Conservation (phyloP, 805 yeast species). For the Barnettozyma vustinii region DNA sequence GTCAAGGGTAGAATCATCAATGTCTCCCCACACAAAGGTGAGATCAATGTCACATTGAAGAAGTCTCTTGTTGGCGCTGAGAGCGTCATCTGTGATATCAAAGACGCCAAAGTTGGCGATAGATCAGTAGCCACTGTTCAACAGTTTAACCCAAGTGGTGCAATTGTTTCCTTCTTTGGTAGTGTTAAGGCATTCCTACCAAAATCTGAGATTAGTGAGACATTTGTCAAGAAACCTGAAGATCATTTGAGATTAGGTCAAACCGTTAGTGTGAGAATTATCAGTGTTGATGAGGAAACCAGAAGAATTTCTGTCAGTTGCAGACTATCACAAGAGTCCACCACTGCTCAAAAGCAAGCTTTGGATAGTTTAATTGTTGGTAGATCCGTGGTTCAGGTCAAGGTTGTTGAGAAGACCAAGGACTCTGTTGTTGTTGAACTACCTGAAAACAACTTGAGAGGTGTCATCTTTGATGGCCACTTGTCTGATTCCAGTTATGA, state of each 20-base stretch:
- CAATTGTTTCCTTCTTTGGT: slow-evolving; percentile 79
- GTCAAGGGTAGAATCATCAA: slow-evolving; percentile 70
- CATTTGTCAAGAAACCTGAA: slow-evolving; percentile 70
- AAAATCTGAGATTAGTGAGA: slow-evolving; percentile 82
- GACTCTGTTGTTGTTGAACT: slow-evolving; percentile 67
- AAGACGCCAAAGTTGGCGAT: slow-evolving; percentile 47
- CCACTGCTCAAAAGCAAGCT: slow-evolving; percentile 39
- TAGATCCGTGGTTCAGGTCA: slow-evolving; percentile 51
- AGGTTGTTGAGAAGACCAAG: slow-evolving; percentile 68
- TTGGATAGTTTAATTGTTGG: slow-evolving; percentile 53
- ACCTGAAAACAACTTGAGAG: slow-evolving; percentile 44
- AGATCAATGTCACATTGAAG: slow-evolving; percentile 65
- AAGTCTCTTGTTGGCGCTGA: slow-evolving; percentile 68
- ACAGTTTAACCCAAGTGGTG: slow-evolving; percentile 69
- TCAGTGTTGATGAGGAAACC: slow-evolving; percentile 48
- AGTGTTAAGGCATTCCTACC: slow-evolving; percentile 77
- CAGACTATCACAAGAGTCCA: slow-evolving; percentile 52
- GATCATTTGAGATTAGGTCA: slow-evolving; percentile 82
- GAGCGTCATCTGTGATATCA: slow-evolving; percentile 36
- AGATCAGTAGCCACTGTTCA: slow-evolving; percentile 72
- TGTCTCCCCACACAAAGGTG: slow-evolving; percentile 38
- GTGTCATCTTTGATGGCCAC: slow-evolving; percentile 70
- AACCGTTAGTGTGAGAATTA: slow-evolving; percentile 66
- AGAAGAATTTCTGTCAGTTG: slow-evolving; percentile 67
- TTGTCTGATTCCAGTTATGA: slow-evolving; percentile 71